Evolutionary conservation across 495 filamentous ascomycete genomes (phyloP).

Genomic region (Platismatia glauca): DNA sequence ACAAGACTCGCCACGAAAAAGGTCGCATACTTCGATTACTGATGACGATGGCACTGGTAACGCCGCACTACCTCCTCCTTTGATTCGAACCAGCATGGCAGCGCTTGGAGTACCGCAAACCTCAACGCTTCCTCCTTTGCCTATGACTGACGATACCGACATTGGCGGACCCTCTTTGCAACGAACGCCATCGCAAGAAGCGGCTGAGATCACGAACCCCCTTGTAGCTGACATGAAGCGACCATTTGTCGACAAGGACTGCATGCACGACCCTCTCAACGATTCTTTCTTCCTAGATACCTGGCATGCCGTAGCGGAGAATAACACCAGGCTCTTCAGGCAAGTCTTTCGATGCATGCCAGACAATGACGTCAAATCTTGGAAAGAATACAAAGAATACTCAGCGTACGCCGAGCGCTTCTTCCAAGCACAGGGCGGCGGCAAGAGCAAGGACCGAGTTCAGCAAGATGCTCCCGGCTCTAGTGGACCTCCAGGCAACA

Average conservation of each 20-base stretch:
- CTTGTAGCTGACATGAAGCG: constrained; percentile 58
- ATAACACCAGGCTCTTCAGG: constrained; percentile 89
- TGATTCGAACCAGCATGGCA: constrained; percentile 42
- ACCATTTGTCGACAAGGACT: constrained; percentile 54
- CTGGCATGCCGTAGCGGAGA: constrained; percentile 81
- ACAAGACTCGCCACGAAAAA: constrained; percentile 46
- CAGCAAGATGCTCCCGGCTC: constrained; percentile 34
- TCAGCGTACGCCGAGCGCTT: constrained; percentile 71
- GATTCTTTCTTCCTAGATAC: constrained; percentile 76
- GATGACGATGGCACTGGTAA: constrained; percentile 35
- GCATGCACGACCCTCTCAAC: constrained; percentile 76
- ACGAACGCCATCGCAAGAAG: constrained; percentile 37
- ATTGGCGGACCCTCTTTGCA: constrained; percentile 56
- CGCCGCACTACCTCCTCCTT: constrained; percentile 40
- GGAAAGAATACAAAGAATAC: constrained; percentile 91
- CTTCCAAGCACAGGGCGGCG: constrained; percentile 51
- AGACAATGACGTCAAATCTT: constrained; percentile 84
- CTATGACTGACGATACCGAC: constrained; percentile 66
- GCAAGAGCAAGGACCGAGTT: constrained; percentile 40
- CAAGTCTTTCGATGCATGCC: constrained; percentile 95
- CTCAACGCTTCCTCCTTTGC: constrained; percentile 59
- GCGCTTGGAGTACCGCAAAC: constrained; percentile 49
- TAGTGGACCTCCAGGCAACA: constrained; percentile 39
- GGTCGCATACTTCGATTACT: constrained; percentile 20
- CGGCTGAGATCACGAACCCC: constrained; percentile 42